A percentile compares a stretch with the other conserved stretches of the same genome.
These are phyloP conservation scores for Hawksworthiomyces lignivorus DNA, from an alignment of 2,329 filamentous ascomycete species.

Conservation along the genomic window DNA sequence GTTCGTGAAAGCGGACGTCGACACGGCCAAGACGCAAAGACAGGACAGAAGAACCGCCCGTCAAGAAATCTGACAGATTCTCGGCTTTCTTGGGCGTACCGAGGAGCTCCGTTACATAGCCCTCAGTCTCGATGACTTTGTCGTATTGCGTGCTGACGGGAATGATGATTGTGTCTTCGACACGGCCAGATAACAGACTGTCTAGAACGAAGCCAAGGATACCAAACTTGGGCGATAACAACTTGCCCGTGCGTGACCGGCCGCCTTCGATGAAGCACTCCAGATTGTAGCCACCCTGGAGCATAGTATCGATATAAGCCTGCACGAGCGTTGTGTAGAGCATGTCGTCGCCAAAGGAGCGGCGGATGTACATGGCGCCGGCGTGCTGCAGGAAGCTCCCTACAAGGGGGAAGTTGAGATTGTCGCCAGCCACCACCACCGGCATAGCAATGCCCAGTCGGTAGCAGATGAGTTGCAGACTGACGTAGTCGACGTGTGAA, in stretches of 20 bases:
- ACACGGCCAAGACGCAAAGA: conserved; percentile 85
- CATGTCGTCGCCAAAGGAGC: conserved; percentile 85
- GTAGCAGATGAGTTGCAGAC: conserved; percentile 91
- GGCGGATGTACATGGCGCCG: conserved; percentile 94
- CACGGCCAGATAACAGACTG: conserved; percentile 77
- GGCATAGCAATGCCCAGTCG: conserved; percentile 81
- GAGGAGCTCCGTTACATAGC: conserved; percentile 88
- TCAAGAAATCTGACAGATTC: conserved; percentile 83
- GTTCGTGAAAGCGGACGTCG: conserved; percentile 92
- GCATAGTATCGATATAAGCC: conserved; percentile 84
- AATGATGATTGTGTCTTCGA: conserved; percentile 86
- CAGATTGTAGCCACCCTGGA: conserved; percentile 87
- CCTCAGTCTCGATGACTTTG: conserved; percentile 97
- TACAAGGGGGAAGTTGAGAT: conserved; percentile 87
- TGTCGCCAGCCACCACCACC: conserved; percentile 90
- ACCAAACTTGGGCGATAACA: conserved; percentile 89
- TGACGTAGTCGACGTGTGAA: conserved; percentile 94
- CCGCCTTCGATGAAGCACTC: conserved; percentile 98
- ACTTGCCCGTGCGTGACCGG: conserved; percentile 84
- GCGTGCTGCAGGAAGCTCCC: conserved; percentile 89
- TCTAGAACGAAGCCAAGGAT: conserved; percentile 90
- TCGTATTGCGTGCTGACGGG: conserved; percentile 97
- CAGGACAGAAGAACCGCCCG: conserved; percentile 73
- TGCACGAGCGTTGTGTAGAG: conserved; percentile 92
- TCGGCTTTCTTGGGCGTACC: conserved; percentile 95